These are phyloP conservation scores for Actinomucor elegans DNA, from an alignment of 371 early-diverging fungal species.

Conservation along the genomic window DNA sequence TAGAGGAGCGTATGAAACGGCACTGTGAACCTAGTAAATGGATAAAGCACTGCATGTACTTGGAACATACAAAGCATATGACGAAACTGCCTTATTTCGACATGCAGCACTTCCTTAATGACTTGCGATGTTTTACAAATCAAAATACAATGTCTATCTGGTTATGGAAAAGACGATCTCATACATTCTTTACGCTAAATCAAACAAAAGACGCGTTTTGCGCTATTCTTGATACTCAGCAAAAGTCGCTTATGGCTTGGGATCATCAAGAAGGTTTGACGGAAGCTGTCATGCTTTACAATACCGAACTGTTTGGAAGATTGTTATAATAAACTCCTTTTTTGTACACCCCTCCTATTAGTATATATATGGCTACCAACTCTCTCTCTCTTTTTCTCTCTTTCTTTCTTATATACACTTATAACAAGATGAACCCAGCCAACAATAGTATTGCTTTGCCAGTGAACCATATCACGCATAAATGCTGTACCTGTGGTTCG, in stretches of 20 bases:
- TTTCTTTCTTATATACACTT: background rate
- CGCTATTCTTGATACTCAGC: slow-evolving; percentile 7
- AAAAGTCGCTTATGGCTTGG: slow-evolving; percentile 15
- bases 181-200: slow-evolving; percentile 10
- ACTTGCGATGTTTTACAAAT: slow-evolving; percentile 5
- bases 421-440: background rate
- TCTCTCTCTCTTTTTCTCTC: background rate
- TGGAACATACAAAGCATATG: background rate
- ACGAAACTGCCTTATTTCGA: slow-evolving; percentile 5
- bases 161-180: slow-evolving; percentile 12
- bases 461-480: slow-evolving; percentile 1
- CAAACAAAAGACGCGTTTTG: background rate
- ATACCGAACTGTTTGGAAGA: slow-evolving; percentile 14
- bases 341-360: background rate
- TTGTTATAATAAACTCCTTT: background rate
- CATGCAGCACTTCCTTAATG: background rate
- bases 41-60: background rate
- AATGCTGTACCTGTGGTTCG: slow-evolving; percentile 20
- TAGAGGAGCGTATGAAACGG: slow-evolving; percentile 6
- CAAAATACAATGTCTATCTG: slow-evolving; percentile 14
- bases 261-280: slow-evolving; percentile 9
- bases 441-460: background rate
- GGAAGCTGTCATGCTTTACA: slow-evolving; percentile 3
- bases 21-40: slow-evolving; percentile 5
- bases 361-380: background rate